A percentile compares a stretch with the other conserved stretches of the same genome.
Evolutionary conservation across 371 early-diverging fungal genomes (phyloP).

Genomic region (Synchytrium microbalum): DNA sequence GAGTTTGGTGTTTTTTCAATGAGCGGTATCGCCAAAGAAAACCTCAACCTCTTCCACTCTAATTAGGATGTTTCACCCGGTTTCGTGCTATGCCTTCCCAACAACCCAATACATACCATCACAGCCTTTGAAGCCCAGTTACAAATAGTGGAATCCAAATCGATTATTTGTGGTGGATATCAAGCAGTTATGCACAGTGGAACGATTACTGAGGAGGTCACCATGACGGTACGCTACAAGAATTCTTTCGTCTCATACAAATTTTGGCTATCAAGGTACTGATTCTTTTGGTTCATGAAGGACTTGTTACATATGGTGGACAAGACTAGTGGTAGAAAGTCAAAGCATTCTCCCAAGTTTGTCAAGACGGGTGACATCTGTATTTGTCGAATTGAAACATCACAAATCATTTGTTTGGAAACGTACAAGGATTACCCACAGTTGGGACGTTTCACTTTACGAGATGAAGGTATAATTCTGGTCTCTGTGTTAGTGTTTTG

Average conservation of each 20-base stretch:
- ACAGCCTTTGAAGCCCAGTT: slow-evolving; percentile 79
- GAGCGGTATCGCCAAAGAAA: background rate
- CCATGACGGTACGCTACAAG: slow-evolving; percentile 48
- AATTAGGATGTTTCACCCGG: slow-evolving; percentile 68
- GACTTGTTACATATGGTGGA: slow-evolving; percentile 84
- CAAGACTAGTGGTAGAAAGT: slow-evolving; percentile 57
- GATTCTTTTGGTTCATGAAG: too few species aligned
- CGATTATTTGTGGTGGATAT: slow-evolving; percentile 92
- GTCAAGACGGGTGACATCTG: slow-evolving; percentile 80
- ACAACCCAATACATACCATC: slow-evolving; percentile 68
- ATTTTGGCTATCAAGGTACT: background rate
- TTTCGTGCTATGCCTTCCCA: slow-evolving; percentile 73
- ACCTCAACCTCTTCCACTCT: background rate
- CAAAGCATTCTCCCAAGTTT: slow-evolving; percentile 82
- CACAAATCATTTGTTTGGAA: slow-evolving; percentile 74
- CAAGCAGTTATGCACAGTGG: slow-evolving; percentile 85
- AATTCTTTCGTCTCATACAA: slow-evolving; percentile 4
- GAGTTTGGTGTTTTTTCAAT: slow-evolving; percentile 10
- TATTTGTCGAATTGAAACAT: slow-evolving; percentile 76
- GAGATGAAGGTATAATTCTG: slow-evolving; percentile 71
- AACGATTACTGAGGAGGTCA: slow-evolving; percentile 79
- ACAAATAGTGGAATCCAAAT: slow-evolving; percentile 84
- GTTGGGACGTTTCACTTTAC: slow-evolving; percentile 91
- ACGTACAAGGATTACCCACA: slow-evolving; percentile 81
- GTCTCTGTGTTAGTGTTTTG: background rate